Conservation (phyloP, 1,284 basidiomycete species). For the Flammula alnicola region DNA sequence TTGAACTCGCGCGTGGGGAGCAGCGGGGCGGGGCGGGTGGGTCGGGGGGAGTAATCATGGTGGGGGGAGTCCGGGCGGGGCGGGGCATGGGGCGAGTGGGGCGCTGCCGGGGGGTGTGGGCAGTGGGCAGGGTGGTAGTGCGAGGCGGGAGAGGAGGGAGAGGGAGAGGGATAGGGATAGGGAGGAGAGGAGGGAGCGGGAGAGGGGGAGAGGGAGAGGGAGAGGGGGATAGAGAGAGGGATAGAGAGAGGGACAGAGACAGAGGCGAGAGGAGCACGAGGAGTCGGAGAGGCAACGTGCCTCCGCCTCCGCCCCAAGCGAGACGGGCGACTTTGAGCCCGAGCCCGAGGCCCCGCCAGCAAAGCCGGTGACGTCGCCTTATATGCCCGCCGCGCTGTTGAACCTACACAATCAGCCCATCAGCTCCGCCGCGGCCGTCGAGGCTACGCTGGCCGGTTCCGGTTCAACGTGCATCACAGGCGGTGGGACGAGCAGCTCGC, state of each 20-base stretch:
- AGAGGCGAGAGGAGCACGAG: slow-evolving; percentile 14
- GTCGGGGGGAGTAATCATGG: slow-evolving; percentile 23
- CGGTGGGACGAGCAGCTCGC: slow-evolving; percentile 3
- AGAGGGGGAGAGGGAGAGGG: slow-evolving; percentile 22
- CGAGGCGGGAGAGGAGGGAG: slow-evolving; percentile 30
- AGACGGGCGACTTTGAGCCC: slow-evolving; percentile 21
- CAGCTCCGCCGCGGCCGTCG: not conserved
- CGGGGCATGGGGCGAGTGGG: slow-evolving; percentile 19
- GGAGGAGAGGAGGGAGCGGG: slow-evolving; percentile 12
- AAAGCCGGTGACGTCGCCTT: slow-evolving; percentile 7
- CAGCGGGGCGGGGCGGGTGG: slow-evolving; percentile 28
- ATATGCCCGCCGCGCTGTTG: slow-evolving; percentile 1
- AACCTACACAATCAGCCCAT: not conserved
- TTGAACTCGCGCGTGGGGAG: slow-evolving; percentile 65
- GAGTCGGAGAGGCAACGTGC: slow-evolving; percentile 19
- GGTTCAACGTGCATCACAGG: not conserved
- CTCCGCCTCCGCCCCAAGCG: slow-evolving; percentile 34
- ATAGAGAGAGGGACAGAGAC: slow-evolving; percentile 18
- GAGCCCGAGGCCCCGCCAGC: not conserved
- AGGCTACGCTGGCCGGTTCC: not conserved
- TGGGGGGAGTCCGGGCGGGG: slow-evolving; percentile 17
- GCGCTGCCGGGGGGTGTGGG: slow-evolving; percentile 34
- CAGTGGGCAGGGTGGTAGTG: slow-evolving; percentile 37
- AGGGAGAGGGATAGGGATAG: slow-evolving; percentile 24
- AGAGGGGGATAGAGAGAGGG: slow-evolving; percentile 11